phyloP scores from a whole-genome alignment of 2,329 filamentous ascomycete genomes.

The Ceratocystis cubensis region DNA sequence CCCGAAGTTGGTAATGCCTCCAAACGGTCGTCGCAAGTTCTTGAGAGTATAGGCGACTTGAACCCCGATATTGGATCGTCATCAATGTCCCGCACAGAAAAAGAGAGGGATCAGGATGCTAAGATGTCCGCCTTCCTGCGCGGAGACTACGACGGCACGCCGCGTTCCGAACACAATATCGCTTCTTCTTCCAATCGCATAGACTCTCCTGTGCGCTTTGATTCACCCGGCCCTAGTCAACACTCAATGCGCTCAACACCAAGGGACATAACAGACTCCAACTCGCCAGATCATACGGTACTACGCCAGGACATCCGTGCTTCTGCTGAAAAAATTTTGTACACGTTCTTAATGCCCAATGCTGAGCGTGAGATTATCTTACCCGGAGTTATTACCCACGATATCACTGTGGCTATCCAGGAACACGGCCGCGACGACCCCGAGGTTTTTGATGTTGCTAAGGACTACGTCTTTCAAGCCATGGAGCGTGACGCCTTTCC shows the following conservation, averaged over 20 bases:
- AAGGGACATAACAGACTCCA: slow-evolving; percentile 56
- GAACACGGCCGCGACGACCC: slow-evolving; percentile 86
- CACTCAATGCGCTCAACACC: slow-evolving; percentile 42
- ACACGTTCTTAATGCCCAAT: slow-evolving; percentile 89
- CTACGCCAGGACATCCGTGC: slow-evolving; percentile 81
- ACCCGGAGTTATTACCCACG: slow-evolving; percentile 71
- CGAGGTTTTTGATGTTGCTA: slow-evolving; percentile 91
- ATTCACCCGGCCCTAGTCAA: slow-evolving; percentile 43
- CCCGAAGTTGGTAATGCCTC: slow-evolving; percentile 78
- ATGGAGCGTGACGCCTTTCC: slow-evolving; percentile 99
- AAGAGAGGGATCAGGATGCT: slow-evolving; percentile 70
- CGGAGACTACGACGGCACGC: slow-evolving; percentile 36
- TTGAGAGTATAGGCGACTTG: slow-evolving; percentile 61
- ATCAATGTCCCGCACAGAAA: slow-evolving; percentile 51
- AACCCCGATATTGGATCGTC: slow-evolving; percentile 46
- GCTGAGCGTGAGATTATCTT: slow-evolving; percentile 93
- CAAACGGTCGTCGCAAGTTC: slow-evolving; percentile 69
- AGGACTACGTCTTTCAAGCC: slow-evolving; percentile 98
- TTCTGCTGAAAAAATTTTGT: slow-evolving; percentile 96
- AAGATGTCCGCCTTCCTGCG: slow-evolving; percentile 85
- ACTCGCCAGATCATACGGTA: slow-evolving; percentile 71
- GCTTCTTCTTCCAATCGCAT: slow-evolving; percentile 3
- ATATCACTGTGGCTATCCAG: slow-evolving; percentile 80
- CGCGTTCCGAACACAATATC: slow-evolving; percentile 3
- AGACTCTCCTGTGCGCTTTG: slow-evolving; percentile 30